Conservation (phyloP, 148 eudicot species). For the Hydrangea macrophylla region DNA sequence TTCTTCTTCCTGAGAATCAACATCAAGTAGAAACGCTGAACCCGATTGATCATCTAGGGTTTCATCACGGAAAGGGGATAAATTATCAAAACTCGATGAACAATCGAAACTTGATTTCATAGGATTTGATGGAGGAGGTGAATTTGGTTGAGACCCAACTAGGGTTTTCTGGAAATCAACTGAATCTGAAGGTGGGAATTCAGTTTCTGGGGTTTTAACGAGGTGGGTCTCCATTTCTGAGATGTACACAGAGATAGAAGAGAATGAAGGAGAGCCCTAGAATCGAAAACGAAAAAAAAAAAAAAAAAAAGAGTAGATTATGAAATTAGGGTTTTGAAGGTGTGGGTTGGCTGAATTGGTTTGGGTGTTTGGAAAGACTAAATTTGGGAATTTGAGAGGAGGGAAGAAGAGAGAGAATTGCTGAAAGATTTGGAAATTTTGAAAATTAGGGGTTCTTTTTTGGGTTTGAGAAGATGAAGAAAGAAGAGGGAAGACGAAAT, state of each 20-base stretch:
- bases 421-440: neutral
- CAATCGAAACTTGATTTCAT: neutral
- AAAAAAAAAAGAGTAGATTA: neutral
- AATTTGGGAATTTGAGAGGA: neutral
- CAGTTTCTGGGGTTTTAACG: constrained; percentile 4
- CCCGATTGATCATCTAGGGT: constrained; percentile 8
- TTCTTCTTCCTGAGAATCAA: neutral
- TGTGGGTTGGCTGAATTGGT: too few species aligned
- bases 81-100: neutral
- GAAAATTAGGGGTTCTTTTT: constrained; percentile 9
- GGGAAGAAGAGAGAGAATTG: neutral
- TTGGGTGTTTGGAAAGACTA: neutral
- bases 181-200: constrained; percentile 10
- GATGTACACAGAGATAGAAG: neutral
- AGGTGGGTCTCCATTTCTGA: constrained; percentile 11
- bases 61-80: constrained; percentile 2
- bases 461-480: neutral
- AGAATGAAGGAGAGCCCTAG: neutral
- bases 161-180: constrained; percentile 9
- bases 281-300: too few species aligned
- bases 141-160: constrained; percentile 2
- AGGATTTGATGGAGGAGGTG: neutral
- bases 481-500: constrained; percentile 12
- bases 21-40: neutral
- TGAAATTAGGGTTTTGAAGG: neutral